A percentile compares a stretch with the other conserved stretches of the same genome.
These are phyloP conservation scores for Boletus tomentosulus DNA, from an alignment of 768 basidiomycete genomes.

Conservation along the genomic window DNA sequence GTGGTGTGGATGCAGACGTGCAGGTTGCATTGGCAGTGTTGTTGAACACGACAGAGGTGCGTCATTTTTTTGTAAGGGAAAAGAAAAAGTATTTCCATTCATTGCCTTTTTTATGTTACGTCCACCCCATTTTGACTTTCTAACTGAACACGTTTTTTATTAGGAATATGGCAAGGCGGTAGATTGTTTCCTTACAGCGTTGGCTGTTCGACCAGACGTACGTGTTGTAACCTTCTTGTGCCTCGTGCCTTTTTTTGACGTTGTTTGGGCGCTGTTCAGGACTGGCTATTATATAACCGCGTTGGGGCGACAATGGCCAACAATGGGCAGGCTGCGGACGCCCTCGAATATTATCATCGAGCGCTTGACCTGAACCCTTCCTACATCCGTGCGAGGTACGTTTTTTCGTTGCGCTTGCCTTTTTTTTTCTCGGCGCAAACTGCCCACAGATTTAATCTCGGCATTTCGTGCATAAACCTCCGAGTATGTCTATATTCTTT, in stretches of 20 bases:
- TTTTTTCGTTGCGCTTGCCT: neutral
- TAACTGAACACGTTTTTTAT: neutral
- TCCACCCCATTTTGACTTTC: neutral
- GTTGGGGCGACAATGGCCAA: slow-evolving; percentile 95
- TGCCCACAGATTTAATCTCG: slow-evolving; percentile 77
- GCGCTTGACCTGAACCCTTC: slow-evolving; percentile 85
- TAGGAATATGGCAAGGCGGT: slow-evolving; percentile 89
- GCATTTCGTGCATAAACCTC: slow-evolving; percentile 88
- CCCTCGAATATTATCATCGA: slow-evolving; percentile 81
- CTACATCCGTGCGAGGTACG: slow-evolving; percentile 84
- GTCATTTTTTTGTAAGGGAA: slow-evolving; percentile 7
- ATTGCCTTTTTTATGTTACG: neutral
- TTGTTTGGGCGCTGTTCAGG: slow-evolving; percentile 40
- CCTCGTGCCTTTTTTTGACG: neutral
- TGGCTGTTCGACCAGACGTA: slow-evolving; percentile 86
- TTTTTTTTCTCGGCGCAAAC: neutral
- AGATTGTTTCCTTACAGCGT: slow-evolving; percentile 89
- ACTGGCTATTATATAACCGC: slow-evolving; percentile 90
- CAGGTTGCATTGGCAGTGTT: slow-evolving; percentile 93
- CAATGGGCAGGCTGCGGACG: slow-evolving; percentile 71
- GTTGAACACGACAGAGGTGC: slow-evolving; percentile 86
- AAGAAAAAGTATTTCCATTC: neutral
- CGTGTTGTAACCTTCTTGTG: slow-evolving; percentile 8
- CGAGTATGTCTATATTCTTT: slow-evolving; percentile 44
- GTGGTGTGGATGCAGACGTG: slow-evolving; percentile 84